Base-by-base conservation (phyloP, 1,284 basidiomycete species). In the Limonomyces culmigenus region DNA sequence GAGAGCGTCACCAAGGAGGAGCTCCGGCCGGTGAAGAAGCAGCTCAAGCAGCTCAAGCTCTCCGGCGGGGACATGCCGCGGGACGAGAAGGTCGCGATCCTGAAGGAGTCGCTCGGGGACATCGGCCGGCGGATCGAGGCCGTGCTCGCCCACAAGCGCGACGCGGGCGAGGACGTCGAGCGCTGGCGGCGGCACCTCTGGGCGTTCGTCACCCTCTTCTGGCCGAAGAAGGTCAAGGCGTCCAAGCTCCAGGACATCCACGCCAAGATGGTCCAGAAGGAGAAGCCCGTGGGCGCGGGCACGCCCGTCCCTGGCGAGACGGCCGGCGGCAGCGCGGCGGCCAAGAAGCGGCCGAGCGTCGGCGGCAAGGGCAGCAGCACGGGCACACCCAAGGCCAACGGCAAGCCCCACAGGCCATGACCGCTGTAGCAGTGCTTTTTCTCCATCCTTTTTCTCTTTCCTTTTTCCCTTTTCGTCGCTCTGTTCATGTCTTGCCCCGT, bases 151-250 rank as follows among this genome's bases (percentile, higher is more conserved):
- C 59, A 70, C 39, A 92, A 93, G 56, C 66, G 74, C 42, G 65
- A 73, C 10, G 68, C 73, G 30, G 81, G 84, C 10, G 76, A 83
- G 53, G 80, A 89, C 46, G 66, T 70, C 20, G 77, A 83, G 48
- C 69, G 83, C 50, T 93, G 88, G 86, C 70, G 85, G 46, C 76
- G 89, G 47, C 17, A 10, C 21, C 43, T 42, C 37, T 27, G 16
- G 45, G 88, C 83, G 31, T 93, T 93, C 45, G 86, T 91, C 23
- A 89, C 88, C 1, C 68, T 91, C 40, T 97, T 97, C 61, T 97
- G 92, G 92, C 92, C 92, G 3, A 87, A 92, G 60, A 87, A 92
- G 58, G 88, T 93, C 44, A 89, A 85, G 53, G 86, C 87, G 11
- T 73, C 71, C 14, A 91, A 92, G 55, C 62, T 93, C 30, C 84